Conservation (phyloP, 495 filamentous ascomycete species). For the Echria macrotheca region DNA sequence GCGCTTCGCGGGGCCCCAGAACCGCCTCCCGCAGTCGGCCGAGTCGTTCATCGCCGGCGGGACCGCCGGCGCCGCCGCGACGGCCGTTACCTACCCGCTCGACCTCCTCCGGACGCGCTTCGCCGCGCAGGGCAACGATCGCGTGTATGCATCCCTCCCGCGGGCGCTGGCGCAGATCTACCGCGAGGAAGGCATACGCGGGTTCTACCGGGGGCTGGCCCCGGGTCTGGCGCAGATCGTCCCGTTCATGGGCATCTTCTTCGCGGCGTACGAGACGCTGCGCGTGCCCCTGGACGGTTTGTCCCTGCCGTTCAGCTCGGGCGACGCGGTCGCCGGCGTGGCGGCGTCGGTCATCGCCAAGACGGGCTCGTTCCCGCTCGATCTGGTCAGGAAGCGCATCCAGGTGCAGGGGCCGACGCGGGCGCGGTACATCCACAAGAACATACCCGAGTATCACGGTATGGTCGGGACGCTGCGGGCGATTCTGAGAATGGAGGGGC, state of each 20-base stretch:
- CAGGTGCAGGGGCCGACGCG: slow-evolving; percentile 93
- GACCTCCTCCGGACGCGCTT: slow-evolving; percentile 93
- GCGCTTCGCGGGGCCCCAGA: slow-evolving; percentile 26
- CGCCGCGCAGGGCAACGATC: slow-evolving; percentile 85
- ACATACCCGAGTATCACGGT: slow-evolving; percentile 79
- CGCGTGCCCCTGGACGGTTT: slow-evolving; percentile 47
- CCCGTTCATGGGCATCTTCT: slow-evolving; percentile 96
- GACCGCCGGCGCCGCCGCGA: slow-evolving; percentile 71
- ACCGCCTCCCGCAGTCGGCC: slow-evolving; percentile 46
- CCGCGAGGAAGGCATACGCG: slow-evolving; percentile 63
- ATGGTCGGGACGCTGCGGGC: slow-evolving; percentile 56
- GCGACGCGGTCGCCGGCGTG: slow-evolving; percentile 76
- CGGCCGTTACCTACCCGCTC: slow-evolving; percentile 81
- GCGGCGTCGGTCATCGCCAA: slow-evolving; percentile 76
- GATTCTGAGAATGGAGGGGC: slow-evolving; percentile 69
- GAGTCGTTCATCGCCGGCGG: slow-evolving; percentile 77
- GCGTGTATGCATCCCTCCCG: slow-evolving; percentile 65
- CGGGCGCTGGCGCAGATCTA: slow-evolving; percentile 66
- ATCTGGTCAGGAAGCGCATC: slow-evolving; percentile 84
- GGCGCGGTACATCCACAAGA: slow-evolving; percentile 69
- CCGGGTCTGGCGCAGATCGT: slow-evolving; percentile 82
- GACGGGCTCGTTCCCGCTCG: slow-evolving; percentile 87
- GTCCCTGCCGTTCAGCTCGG: slow-evolving; percentile 65
- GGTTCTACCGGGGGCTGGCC: slow-evolving; percentile 81
- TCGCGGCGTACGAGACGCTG: slow-evolving; percentile 76